phyloP scores from a whole-genome alignment of 192 early-diverging fungal genomes.

The Backusella parvicylindrica region DNA sequence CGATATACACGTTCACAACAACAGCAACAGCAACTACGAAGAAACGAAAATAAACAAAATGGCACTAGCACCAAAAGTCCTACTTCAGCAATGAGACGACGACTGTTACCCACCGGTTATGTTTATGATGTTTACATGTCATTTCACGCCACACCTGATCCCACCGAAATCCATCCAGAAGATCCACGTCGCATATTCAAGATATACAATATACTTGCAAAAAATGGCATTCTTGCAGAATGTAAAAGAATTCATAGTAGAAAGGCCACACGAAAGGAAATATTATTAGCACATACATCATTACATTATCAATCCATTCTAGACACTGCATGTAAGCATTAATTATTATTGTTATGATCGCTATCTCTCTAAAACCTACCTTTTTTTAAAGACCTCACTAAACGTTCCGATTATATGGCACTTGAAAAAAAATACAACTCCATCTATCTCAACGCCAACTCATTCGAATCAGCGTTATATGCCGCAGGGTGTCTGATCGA shows the following conservation, averaged over 20 bases:
- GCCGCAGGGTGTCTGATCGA: constrained; percentile 75
- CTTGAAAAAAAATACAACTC: constrained; percentile 55
- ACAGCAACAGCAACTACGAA: background rate
- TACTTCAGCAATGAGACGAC: background rate
- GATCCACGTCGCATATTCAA: constrained; percentile 67
- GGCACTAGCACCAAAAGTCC: background rate
- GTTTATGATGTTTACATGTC: constrained; percentile 62
- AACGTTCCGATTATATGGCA: constrained; percentile 15
- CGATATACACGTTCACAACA: background rate
- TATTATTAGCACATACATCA: background rate
- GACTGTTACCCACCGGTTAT: constrained; percentile 38
- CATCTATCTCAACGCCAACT: constrained; percentile 66
- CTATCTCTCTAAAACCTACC: background rate
- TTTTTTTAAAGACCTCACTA: background rate
- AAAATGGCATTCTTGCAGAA: constrained; percentile 40
- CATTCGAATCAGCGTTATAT: constrained; percentile 60
- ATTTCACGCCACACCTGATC: constrained; percentile 55
- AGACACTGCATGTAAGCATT: background rate
- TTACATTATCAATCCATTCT: background rate
- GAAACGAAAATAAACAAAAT: background rate
- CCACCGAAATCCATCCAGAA: constrained; percentile 66
- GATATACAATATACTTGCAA: constrained; percentile 55
- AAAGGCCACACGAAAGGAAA: constrained; percentile 31
- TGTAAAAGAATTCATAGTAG: constrained; percentile 41
- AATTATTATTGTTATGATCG: too few species aligned